A percentile compares a stretch with the other conserved stretches of the same genome.
Evolutionary conservation across 1,284 basidiomycete species (phyloP).

Genomic region (Gymnopus androsaceus): DNA sequence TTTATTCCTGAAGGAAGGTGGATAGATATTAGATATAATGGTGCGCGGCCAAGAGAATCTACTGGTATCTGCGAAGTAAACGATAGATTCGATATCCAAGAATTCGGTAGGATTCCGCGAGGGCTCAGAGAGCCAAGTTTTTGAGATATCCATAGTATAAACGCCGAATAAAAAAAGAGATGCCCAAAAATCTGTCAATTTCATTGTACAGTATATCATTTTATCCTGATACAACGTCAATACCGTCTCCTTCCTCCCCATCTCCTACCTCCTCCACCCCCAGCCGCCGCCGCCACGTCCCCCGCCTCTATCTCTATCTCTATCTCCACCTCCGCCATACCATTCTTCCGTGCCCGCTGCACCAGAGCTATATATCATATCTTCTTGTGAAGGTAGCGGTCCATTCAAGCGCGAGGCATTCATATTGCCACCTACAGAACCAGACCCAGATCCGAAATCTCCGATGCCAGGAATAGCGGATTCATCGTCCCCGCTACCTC

Average conservation of each 20-base stretch:
- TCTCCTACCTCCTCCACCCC: constrained; percentile 18
- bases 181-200: neutral
- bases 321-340: constrained; percentile 5
- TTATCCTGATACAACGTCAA: neutral
- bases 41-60: no score
- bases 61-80: no score
- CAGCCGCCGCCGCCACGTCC: constrained; percentile 31
- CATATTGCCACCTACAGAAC: constrained; percentile 6
- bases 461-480: constrained; percentile 62
- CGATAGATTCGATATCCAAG: no score
- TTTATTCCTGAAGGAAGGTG: no score
- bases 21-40: no score
- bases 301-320: constrained; percentile 27
- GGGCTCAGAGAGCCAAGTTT: no score
- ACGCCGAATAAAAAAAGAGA: no score
- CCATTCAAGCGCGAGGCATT: neutral
- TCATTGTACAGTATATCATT: neutral
- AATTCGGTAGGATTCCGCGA: no score
- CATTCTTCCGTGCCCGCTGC: constrained; percentile 8
- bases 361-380: constrained; percentile 15
- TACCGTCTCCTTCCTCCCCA: constrained; percentile 12
- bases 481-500: constrained; percentile 34
- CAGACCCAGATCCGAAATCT: constrained; percentile 23
- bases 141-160: no score
- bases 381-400: constrained; percentile 12